A percentile compares a stretch with the other conserved stretches of the same genome.
These are phyloP conservation scores for Exophiala calicioides DNA, from an alignment of 2,329 filamentous ascomycete species.

Conservation along the genomic window DNA sequence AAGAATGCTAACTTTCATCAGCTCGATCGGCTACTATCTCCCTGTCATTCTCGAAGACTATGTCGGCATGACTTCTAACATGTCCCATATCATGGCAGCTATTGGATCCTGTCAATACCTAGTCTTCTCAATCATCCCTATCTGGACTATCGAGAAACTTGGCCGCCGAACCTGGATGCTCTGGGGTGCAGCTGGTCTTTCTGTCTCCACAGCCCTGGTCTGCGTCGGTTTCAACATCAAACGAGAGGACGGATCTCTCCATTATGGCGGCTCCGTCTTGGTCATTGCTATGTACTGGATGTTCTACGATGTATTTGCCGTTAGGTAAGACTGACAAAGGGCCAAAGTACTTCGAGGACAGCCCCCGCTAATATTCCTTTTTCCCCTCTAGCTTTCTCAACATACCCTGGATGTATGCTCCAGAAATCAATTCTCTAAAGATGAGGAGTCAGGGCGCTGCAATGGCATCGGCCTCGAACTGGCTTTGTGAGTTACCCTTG, in stretches of 20 bases:
- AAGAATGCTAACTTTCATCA: no score
- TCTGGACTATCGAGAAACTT: slow-evolving; percentile 54
- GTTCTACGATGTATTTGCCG: slow-evolving; percentile 5
- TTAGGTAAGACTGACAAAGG: slow-evolving; percentile 1
- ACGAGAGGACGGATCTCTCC: no score
- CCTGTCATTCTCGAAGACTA: slow-evolving; percentile 45
- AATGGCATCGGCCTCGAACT: slow-evolving; percentile 10
- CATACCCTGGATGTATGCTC: slow-evolving; percentile 21
- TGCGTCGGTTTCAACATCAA: slow-evolving; percentile 1
- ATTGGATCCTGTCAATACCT: slow-evolving; percentile 58
- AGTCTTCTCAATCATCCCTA: slow-evolving; percentile 51
- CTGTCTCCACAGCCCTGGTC: slow-evolving; percentile 60
- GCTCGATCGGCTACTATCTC: slow-evolving; percentile 40
- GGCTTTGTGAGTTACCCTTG: background rate
- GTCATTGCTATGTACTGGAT: slow-evolving; percentile 6
- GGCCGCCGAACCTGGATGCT: slow-evolving; percentile 69
- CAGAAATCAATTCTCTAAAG: slow-evolving; percentile 28
- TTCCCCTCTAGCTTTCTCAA: background rate
- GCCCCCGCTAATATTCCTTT: background rate
- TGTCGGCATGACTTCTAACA: slow-evolving; percentile 41
- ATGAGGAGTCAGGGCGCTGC: slow-evolving; percentile 26
- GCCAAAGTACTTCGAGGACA: no score
- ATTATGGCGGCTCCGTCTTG: background rate
- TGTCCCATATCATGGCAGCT: slow-evolving; percentile 53
- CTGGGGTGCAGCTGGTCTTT: slow-evolving; percentile 66